A percentile compares a stretch with the other conserved stretches of the same genome.
Evolutionary conservation across 306 rosid genomes (phyloP).

Genomic region (Corylus americana): DNA sequence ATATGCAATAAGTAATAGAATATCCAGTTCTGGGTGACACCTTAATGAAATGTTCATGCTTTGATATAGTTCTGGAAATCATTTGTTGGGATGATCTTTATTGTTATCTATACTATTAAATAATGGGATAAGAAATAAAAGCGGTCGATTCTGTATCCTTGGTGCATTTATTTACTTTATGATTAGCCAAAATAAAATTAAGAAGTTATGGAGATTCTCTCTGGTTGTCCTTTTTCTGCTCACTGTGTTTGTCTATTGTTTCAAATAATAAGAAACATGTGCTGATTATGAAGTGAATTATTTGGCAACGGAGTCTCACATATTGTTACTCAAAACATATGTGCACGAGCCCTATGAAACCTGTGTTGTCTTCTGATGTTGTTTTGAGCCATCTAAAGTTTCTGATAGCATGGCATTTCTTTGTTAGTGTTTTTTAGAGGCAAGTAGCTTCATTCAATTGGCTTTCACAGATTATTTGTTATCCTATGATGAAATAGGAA

Average conservation of each 20-base stretch:
- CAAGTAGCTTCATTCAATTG: neutral
- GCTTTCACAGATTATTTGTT: neutral
- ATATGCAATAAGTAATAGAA: neutral
- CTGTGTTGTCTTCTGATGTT: neutral
- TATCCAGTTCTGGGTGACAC: neutral
- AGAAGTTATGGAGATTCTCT: neutral
- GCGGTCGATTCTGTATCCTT: neutral
- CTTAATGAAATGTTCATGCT: neutral
- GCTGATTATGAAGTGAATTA: neutral
- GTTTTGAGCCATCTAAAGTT: neutral
- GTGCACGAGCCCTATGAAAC: neutral
- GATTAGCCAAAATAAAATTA: neutral
- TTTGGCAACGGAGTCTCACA: neutral
- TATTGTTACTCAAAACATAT: neutral
- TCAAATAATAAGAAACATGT: neutral
- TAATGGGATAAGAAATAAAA: neutral
- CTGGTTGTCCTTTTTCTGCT: neutral
- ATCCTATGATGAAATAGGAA: neutral
- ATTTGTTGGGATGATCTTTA: neutral
- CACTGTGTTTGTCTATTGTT: neutral
- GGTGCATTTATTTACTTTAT: neutral
- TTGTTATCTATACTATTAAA: neutral
- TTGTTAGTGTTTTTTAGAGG: neutral
- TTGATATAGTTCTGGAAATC: neutral
- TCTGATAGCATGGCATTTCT: neutral